Conservation (phyloP, 164 flowering plant genomes). For the Berberis vulgaris region DNA sequence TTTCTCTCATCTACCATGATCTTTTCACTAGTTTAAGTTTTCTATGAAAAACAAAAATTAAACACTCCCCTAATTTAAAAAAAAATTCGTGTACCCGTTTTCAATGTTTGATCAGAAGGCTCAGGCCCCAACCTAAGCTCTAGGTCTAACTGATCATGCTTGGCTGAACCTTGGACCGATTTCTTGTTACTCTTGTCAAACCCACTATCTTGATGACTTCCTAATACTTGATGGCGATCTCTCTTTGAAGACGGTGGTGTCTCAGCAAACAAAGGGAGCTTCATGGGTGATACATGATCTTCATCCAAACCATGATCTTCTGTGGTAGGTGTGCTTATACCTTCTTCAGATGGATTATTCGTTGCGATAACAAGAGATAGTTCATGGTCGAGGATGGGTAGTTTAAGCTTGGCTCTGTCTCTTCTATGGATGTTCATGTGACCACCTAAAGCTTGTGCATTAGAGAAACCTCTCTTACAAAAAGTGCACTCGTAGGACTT, state of each 20-base stretch:
- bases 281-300: constrained; percentile 6
- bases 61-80: not conserved
- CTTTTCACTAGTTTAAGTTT: too few relatives aligned
- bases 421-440: constrained; percentile 45
- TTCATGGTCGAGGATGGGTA: constrained; percentile 5
- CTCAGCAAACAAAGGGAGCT: constrained; percentile 23
- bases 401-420: constrained; percentile 41
- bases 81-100: not conserved
- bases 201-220: not conserved
- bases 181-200: constrained; percentile 9
- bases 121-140: constrained; percentile 50
- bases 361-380: not conserved
- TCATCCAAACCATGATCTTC: constrained; percentile 4
- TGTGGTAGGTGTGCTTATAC: not conserved
- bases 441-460: constrained; percentile 42
- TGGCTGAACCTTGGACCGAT: constrained; percentile 3
- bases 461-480: constrained; percentile 32
- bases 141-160: constrained; percentile 27
- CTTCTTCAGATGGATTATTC: not conserved
- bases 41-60: too few relatives aligned
- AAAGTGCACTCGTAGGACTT: constrained; percentile 26
- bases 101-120: constrained; percentile 11
- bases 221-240: not conserved
- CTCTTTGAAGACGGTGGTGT: constrained; percentile 5
- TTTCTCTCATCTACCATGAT: too few relatives aligned